phyloP scores from a whole-genome alignment of 352 stramenopile genomes.

The Salisapilia sapeloensis region DNA sequence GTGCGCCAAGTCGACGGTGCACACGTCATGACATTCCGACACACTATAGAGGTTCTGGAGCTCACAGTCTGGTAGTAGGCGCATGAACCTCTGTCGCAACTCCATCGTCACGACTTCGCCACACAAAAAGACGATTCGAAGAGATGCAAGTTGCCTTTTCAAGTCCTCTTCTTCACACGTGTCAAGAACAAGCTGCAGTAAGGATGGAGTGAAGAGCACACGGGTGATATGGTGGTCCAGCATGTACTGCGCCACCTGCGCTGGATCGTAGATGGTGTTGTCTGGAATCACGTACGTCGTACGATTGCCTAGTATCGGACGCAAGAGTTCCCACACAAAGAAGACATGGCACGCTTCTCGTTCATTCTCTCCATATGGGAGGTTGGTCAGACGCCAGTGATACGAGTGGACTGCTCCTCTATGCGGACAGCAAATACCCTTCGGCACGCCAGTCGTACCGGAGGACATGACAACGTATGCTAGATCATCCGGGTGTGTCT shows the following conservation, averaged over 20 bases:
- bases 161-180: constrained; percentile 36
- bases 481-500: constrained; percentile 69
- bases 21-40: constrained; percentile 88
- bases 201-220: constrained; percentile 87
- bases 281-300: constrained; percentile 86
- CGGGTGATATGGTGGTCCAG: constrained; percentile 64
- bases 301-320: constrained; percentile 78
- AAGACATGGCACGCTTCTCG: constrained; percentile 88
- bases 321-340: constrained; percentile 89
- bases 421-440: constrained; percentile 89
- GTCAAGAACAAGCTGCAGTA: constrained; percentile 81
- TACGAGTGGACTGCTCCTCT: constrained; percentile 87
- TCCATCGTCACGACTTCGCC: constrained; percentile 88
- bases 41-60: constrained; percentile 91
- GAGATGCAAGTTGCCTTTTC: constrained; percentile 27
- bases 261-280: constrained; percentile 84
- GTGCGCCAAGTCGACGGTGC: constrained; percentile 54
- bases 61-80: constrained; percentile 66
- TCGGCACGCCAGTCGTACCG: constrained; percentile 83
- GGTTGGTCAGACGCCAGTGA: constrained; percentile 73
- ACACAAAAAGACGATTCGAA: constrained; percentile 84
- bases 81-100: constrained; percentile 71
- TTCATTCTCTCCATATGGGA: constrained; percentile 49
- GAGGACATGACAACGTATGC: constrained; percentile 89
- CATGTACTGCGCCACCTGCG: constrained; percentile 67